Evolutionary conservation across 2,329 filamentous ascomycete species (phyloP), one percentile per base, ranked within the genome.

Genomic region (Drechslerella coelobrocha): DNA sequence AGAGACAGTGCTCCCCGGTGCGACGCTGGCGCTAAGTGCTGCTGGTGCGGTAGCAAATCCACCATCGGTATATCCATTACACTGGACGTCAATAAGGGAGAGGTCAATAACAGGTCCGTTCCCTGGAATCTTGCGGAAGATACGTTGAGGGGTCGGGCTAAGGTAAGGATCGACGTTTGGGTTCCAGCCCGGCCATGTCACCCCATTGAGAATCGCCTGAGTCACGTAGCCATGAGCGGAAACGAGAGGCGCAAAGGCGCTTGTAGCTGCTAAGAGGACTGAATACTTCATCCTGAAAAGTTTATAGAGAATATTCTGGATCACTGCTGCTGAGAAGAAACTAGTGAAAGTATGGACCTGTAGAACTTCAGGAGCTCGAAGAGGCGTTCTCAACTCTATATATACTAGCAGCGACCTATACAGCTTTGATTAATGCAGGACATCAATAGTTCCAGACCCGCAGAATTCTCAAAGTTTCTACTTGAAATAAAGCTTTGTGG

Each of bases 81-180:
- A 87, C 75, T 86, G 84, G 6, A 87, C 57, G 72, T 86, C 85
- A 61, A 82, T 79, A 10, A 80, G 79, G 1, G 80, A 81, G 6
- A 86, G 76, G 61, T 86, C 82, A 61, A 83, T 78, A 21, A 87
- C 81, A 0, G 85, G 84, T 2, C 85, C 84, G 76, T 86, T 86
- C 37, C 84, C 84, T 65, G 83, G 81, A 61, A 87, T 82, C 6
- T 80, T 79, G 17, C 85, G 83, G n/a, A 84, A 84, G 76, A 86
- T 82, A n/a, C 84, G 80, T 45, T 82, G 73, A 14, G 83, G 82
- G 50, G 61, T 72, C 10, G 77, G 76, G 61, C 60, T 77, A 51
- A 73, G 78, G 75, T 83, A 83, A 0, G 81, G 81, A 74, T 83
- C 81, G 26, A 75, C 72, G 73, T 82, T 78, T 17, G 82, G 81